Conservation (phyloP, 306 rosid species). For the Prunus dulcis region DNA sequence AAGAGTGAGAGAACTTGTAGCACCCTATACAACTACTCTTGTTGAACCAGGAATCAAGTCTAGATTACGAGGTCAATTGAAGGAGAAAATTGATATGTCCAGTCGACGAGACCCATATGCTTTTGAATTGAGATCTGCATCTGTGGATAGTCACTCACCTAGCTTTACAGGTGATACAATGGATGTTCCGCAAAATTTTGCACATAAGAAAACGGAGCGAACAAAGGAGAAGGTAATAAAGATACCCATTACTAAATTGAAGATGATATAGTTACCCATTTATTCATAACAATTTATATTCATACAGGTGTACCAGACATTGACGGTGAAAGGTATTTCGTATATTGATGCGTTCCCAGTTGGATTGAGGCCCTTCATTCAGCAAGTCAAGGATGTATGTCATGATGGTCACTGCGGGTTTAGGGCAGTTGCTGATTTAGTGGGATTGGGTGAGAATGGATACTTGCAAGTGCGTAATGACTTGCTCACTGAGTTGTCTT, state of each 20-base stretch:
- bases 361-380: slow-evolving; percentile 9
- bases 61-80: slow-evolving; percentile 8
- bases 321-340: background rate
- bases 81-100: slow-evolving; percentile 7
- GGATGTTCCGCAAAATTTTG: slow-evolving; percentile 2
- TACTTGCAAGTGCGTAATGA: slow-evolving; percentile 19
- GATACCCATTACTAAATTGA: background rate
- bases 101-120: background rate
- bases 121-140: background rate
- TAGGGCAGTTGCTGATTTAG: slow-evolving; percentile 15
- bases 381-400: slow-evolving; percentile 8
- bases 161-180: background rate
- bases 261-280: background rate
- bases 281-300: background rate
- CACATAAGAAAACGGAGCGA: background rate
- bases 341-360: background rate
- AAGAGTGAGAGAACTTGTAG: slow-evolving; percentile 17
- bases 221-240: slow-evolving; percentile 12
- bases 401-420: slow-evolving; percentile 19
- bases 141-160: background rate
- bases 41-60: slow-evolving; percentile 3
- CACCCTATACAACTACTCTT: background rate
- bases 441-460: slow-evolving; percentile 11
- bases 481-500: slow-evolving; percentile 15
- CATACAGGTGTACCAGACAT: slow-evolving; percentile 3